Percentiles rank a stretch among this genome's conserved stretches.
Evolutionary conservation across 2,329 filamentous ascomycete species (phyloP).

Genomic region (Pestalotiopsis sp.): DNA sequence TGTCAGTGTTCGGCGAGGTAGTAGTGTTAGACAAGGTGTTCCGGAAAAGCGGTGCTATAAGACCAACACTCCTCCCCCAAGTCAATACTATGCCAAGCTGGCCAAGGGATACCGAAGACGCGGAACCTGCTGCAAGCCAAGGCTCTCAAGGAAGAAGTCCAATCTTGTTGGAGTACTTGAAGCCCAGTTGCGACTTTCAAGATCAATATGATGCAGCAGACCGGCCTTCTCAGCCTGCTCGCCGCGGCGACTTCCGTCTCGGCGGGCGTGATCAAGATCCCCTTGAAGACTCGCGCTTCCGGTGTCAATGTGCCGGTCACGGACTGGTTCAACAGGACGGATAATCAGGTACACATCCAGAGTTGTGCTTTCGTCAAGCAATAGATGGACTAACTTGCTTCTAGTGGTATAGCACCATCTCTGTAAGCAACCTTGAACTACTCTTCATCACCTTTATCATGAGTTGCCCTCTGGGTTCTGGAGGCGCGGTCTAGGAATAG

Average conservation of each 20-base stretch:
- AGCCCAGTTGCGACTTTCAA: background rate
- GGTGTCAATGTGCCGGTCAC: slow-evolving; percentile 8
- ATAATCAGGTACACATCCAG: slow-evolving; percentile 18
- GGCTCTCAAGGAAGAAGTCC: background rate
- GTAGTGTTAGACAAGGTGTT: background rate
- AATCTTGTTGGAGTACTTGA: background rate
- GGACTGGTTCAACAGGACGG: slow-evolving; percentile 17
- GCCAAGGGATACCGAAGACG: slow-evolving; percentile 1
- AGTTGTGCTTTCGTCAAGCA: background rate
- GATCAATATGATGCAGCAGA: background rate
- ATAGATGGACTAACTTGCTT: background rate
- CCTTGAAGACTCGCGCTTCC: slow-evolving; percentile 3
- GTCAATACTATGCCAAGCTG: background rate
- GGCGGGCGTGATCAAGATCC: slow-evolving; percentile 10
- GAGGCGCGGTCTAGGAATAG: background rate
- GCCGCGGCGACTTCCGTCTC: slow-evolving; percentile 7
- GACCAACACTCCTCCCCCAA: background rate
- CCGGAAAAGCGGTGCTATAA: background rate
- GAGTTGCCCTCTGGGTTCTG: background rate
- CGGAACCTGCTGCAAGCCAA: background rate
- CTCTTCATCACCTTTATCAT: background rate
- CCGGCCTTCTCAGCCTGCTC: background rate
- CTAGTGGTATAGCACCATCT: slow-evolving; percentile 11
- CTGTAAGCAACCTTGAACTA: background rate
- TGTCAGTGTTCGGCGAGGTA: background rate